These are phyloP conservation scores for Cenchrus fungigraminus DNA, from an alignment of 176 grass and related monocot genomes.

Conservation along the genomic window DNA sequence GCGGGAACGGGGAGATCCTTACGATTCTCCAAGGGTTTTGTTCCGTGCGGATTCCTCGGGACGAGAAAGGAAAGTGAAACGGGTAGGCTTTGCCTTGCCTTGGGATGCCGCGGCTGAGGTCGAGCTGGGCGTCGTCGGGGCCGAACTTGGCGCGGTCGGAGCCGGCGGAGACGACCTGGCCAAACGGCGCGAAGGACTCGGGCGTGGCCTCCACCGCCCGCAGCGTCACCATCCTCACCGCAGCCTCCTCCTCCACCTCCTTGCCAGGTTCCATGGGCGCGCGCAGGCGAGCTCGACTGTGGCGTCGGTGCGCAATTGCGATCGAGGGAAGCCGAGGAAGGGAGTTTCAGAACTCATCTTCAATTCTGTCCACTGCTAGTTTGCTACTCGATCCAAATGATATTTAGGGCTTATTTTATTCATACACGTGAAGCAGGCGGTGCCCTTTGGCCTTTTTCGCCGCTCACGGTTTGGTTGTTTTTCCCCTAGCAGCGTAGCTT, in stretches of 20 bases:
- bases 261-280: conserved; percentile 37
- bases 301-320: too few relatives aligned
- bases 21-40: too few relatives aligned
- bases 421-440: too few relatives aligned
- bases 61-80: background rate
- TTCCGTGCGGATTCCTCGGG: background rate
- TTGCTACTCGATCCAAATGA: too few relatives aligned
- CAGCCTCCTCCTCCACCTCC: background rate
- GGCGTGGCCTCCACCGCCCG: conserved; percentile 76
- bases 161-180: conserved; percentile 75
- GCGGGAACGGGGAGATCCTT: background rate
- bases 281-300: background rate
- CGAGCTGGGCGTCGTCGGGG: conserved; percentile 86
- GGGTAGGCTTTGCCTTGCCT: conserved; percentile 38
- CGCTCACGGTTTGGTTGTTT: too few relatives aligned
- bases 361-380: too few relatives aligned
- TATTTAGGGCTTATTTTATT: too few relatives aligned
- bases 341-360: too few relatives aligned
- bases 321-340: too few relatives aligned
- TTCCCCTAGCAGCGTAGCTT: too few relatives aligned
- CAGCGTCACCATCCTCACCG: conserved; percentile 51
- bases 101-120: conserved; percentile 84
- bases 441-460: too few relatives aligned
- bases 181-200: conserved; percentile 82
- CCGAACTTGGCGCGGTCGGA: conserved; percentile 78